Base-by-base conservation (phyloP, 306 rosid genomes). In the Trichosanthes cucumerina region DNA sequence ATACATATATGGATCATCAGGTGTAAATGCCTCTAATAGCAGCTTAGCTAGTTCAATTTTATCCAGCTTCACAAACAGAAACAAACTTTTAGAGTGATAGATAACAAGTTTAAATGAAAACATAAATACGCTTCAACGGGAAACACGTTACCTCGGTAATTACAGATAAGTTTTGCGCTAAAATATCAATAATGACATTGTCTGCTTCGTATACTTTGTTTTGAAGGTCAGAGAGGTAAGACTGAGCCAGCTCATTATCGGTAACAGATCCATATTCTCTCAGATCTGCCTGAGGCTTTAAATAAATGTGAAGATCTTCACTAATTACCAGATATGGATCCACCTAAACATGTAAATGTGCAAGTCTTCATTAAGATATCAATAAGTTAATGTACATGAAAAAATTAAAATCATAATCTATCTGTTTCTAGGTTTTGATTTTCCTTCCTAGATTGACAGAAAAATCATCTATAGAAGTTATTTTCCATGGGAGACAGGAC, bases 1-100 rank as follows among this genome's bases (percentile, higher is more conserved):
- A 79, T 90, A 91, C 87, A 88, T 80, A 81, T 88, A 91, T n/a
- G 89, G 90, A 77, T 95, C 99, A 82, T 92, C 97, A 16, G 97
- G 96, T 81, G 86, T 78, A 84, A 92, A 96, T 53, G 86, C 21
- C 85, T 91, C 96, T 9, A 86, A 87, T 79, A 96, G 86, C 63
- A 84, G 92, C 79, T 78, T 73, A n/a, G 86, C 79, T 80, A 96
- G 83, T 62, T 81, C 89, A 82, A 82, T 91, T 62, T 74, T 87
- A 66, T 90, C 88, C 91, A 90, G 69, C 99, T 94, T 77, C 81
- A 88, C 82, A 82, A 80, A 83, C 76, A 86, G 39, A 87, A 86
- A 84, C 64, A 76, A 31, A 66, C 39, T 82, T 56, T 77, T 83
- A 65, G 66, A 75, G 75, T 65, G 54, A 44, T 73, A 59, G 69